Conservation (phyloP, 2,329 filamentous ascomycete species). For the Diplodia corticola region DNA sequence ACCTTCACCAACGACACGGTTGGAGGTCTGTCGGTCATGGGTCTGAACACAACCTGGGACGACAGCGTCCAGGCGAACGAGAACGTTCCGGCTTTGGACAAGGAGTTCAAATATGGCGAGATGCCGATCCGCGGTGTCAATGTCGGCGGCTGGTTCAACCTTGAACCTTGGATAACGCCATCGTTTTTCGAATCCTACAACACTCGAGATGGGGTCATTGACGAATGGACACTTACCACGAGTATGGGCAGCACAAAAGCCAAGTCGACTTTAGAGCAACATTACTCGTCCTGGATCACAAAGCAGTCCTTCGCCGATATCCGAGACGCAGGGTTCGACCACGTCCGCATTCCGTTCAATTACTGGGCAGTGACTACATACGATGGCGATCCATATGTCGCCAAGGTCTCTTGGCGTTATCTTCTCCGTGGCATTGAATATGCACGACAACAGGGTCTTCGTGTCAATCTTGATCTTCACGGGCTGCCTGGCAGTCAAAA, state of each 20-base stretch:
- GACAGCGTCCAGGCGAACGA: constrained; percentile 77
- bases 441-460: constrained; percentile 85
- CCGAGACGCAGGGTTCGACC: constrained; percentile 83
- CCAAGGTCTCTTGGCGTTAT: constrained; percentile 88
- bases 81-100: constrained; percentile 74
- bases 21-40: constrained; percentile 88
- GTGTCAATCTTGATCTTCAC: constrained; percentile 91
- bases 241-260: constrained; percentile 66
- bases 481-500: constrained; percentile 92
- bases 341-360: constrained; percentile 91
- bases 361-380: constrained; percentile 94
- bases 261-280: constrained; percentile 72
- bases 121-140: constrained; percentile 87
- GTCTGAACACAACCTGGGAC: constrained; percentile 81
- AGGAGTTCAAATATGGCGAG: constrained; percentile 75
- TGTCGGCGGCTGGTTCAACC: constrained; percentile 86
- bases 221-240: constrained; percentile 79
- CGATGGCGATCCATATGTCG: constrained; percentile 81
- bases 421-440: constrained; percentile 91
- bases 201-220: constrained; percentile 66
- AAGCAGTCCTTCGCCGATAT: constrained; percentile 85
- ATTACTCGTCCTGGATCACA: constrained; percentile 87
- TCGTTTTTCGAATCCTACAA: constrained; percentile 77
- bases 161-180: constrained; percentile 95
- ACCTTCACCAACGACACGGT: constrained; percentile 87